Evolutionary conservation across 257 asterid species (phyloP).

Genomic region (Osmanthus fragrans): DNA sequence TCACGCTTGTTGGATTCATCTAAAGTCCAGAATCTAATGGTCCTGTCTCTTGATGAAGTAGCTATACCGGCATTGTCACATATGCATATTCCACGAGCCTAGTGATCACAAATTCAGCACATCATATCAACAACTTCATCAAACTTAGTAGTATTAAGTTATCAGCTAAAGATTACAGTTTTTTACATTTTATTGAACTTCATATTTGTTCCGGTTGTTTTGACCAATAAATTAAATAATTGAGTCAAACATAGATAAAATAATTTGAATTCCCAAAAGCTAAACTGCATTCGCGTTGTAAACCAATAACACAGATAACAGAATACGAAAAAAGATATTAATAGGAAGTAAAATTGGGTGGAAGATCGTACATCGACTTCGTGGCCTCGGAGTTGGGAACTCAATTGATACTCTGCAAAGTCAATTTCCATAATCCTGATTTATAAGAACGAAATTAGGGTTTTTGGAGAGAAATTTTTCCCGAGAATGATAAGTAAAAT

Average conservation of each 20-base stretch:
- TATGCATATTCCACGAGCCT: conserved; percentile 96
- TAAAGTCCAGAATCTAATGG: conserved; percentile 78
- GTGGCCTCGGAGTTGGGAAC: conserved; percentile 89
- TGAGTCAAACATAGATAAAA: conserved; percentile 4
- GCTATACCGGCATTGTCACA: conserved; percentile 83
- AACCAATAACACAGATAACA: background rate
- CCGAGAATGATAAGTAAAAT: background rate
- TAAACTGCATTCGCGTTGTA: conserved; percentile 5
- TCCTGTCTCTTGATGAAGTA: conserved; percentile 90
- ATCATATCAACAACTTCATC: conserved; percentile 1
- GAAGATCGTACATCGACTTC: conserved; percentile 80
- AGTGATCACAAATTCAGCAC: conserved; percentile 13
- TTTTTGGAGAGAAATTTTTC: background rate
- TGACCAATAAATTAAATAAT: conserved; percentile 3
- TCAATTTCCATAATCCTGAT: conserved; percentile 66
- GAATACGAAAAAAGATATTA: background rate
- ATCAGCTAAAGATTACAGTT: background rate
- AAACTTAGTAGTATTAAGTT: conserved; percentile 10
- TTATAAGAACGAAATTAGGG: conserved; percentile 21
- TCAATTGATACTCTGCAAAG: conserved; percentile 59
- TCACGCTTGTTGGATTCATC: conserved; percentile 59
- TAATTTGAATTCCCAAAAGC: conserved; percentile 1
- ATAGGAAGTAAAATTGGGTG: background rate
- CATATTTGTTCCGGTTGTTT: background rate
- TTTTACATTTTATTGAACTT: background rate